Conservation (phyloP, 345 rosid species). For the Mercurialis annua region DNA sequence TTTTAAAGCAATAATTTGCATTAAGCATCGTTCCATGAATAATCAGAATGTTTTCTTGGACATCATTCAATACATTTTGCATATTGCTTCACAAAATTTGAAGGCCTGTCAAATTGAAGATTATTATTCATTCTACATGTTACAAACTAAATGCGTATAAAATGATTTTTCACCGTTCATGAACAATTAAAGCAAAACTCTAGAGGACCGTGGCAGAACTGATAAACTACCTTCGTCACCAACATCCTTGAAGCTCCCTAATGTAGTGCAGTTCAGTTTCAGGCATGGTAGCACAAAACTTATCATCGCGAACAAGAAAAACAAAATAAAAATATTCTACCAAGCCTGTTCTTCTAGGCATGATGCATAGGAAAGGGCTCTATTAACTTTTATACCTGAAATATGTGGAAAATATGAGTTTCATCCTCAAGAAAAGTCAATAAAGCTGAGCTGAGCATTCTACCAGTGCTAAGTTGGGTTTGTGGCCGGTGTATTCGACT, state of each 20-base stretch:
- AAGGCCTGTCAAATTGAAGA: not conserved
- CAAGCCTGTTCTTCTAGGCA: not conserved
- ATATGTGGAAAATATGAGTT: not conserved
- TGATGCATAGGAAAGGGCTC: not conserved
- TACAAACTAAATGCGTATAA: not conserved
- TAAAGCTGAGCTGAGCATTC: conserved; percentile 34
- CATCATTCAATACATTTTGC: too few species aligned
- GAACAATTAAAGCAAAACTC: not conserved
- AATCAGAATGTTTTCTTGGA: too few species aligned
- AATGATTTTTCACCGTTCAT: not conserved
- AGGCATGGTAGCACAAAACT: not conserved
- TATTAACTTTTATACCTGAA: not conserved
- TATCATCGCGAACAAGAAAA: not conserved
- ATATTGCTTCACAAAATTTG: too few species aligned
- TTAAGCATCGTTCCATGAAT: too few species aligned
- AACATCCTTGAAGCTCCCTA: conserved; percentile 4
- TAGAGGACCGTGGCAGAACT: not conserved
- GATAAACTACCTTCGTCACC: conserved; percentile 1
- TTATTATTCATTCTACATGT: conserved; percentile 3
- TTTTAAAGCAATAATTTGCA: too few species aligned
- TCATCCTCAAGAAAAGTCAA: conserved; percentile 16
- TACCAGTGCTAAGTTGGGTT: conserved; percentile 37
- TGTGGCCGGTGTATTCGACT: conserved; percentile 69
- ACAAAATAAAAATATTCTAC: conserved; percentile 7
- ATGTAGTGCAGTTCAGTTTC: not conserved